A percentile compares a stretch with the other conserved stretches of the same genome.
Evolutionary conservation across 176 grass and related monocot genomes (phyloP).

Genomic region (Miscanthus lutarioriparius): DNA sequence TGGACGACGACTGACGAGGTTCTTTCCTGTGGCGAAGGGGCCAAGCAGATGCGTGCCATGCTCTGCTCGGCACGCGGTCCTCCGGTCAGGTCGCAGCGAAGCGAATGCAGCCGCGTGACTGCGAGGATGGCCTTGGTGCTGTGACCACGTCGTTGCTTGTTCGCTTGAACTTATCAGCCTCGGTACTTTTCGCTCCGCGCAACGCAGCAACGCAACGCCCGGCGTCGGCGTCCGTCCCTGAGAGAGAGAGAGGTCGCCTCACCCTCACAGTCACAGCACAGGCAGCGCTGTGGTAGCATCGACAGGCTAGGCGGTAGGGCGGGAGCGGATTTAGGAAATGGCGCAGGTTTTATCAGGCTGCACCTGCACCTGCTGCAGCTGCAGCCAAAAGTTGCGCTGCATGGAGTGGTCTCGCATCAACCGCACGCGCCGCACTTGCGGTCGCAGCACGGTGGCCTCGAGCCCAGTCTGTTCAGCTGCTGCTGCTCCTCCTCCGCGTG

Average conservation of each 20-base stretch:
- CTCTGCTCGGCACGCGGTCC: not conserved
- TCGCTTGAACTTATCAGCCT: too few species aligned
- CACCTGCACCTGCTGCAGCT: not conserved
- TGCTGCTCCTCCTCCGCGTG: too few species aligned
- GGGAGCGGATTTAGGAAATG: conserved; percentile 26
- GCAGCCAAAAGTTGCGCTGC: not conserved
- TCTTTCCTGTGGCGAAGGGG: not conserved
- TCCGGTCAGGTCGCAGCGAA: not conserved
- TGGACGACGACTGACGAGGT: conserved; percentile 15
- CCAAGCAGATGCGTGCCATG: conserved; percentile 9
- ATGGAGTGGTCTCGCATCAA: not conserved
- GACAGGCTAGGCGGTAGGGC: conserved; percentile 13
- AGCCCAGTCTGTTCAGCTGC: too few species aligned
- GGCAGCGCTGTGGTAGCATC: conserved; percentile 6
- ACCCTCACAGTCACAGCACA: not conserved
- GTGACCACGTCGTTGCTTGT: not conserved
- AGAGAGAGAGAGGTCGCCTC: conserved; percentile 8
- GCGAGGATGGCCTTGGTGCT: not conserved
- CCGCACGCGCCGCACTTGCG: too few species aligned
- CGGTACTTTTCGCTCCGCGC: too few species aligned
- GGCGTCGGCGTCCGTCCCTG: too few species aligned
- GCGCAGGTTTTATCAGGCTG: conserved; percentile 21
- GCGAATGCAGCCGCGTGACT: not conserved
- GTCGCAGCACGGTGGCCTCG: too few species aligned
- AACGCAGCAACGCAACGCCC: too few species aligned